These are phyloP conservation scores for Leptomonas pyrrhocoris DNA, from an alignment of 208 protist species.

Conservation along the genomic window DNA sequence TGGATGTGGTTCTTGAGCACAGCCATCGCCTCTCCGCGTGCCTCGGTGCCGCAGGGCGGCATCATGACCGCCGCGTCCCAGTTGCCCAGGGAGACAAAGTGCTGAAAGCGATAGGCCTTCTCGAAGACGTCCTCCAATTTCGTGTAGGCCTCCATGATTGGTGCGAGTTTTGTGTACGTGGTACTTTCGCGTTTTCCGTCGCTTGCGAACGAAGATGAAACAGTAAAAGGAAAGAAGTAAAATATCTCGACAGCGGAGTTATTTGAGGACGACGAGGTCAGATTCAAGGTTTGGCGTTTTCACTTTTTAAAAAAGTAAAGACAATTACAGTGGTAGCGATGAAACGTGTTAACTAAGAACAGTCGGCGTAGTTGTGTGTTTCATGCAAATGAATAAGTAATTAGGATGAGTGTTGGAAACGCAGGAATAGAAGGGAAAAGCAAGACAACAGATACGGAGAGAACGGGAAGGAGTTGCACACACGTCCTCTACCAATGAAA, in stretches of 20 bases:
- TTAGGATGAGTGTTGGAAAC: constrained; percentile 5
- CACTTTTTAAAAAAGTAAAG: too few relatives aligned
- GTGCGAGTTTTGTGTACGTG: too few relatives aligned
- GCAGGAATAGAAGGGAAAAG: neutral
- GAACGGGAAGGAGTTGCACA: too few relatives aligned
- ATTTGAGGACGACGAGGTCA: too few relatives aligned
- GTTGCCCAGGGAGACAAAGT: constrained; percentile 31
- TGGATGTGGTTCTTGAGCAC: constrained; percentile 37
- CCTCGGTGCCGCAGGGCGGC: constrained; percentile 42
- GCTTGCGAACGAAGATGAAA: too few relatives aligned
- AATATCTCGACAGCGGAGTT: too few relatives aligned
- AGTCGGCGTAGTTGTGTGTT: neutral
- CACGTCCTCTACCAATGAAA: too few relatives aligned
- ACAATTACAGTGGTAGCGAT: neutral
- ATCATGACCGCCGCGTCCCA: constrained; percentile 62
- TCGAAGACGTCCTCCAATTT: constrained; percentile 40
- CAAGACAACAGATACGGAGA: neutral
- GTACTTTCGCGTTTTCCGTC: too few relatives aligned
- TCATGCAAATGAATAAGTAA: neutral
- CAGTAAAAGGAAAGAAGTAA: too few relatives aligned
- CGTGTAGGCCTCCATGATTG: constrained; percentile 18
- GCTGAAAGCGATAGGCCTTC: constrained; percentile 40
- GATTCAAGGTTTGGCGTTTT: too few relatives aligned
- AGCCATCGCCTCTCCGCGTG: constrained; percentile 42
- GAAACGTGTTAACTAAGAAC: neutral